A percentile compares a stretch with the other conserved stretches of the same genome.
Evolutionary conservation across 306 rosid genomes (phyloP).

Genomic region (Ormosia semicastrata): DNA sequence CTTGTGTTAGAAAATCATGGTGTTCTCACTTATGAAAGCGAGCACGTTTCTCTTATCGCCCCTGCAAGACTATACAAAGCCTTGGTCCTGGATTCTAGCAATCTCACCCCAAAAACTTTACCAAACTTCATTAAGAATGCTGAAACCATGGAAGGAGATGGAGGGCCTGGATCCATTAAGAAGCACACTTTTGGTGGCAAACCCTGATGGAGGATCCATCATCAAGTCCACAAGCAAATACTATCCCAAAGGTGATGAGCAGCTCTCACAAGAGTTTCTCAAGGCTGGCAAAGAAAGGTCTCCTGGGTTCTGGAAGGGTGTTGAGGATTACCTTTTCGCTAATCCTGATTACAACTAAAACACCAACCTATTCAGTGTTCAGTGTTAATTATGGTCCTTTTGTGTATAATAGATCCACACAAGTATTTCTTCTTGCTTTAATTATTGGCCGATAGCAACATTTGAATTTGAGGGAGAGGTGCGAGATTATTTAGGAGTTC

Average conservation of each 20-base stretch:
- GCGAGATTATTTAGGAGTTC: background rate
- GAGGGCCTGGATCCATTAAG: conserved; percentile 52
- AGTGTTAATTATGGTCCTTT: background rate
- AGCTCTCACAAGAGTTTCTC: conserved; percentile 28
- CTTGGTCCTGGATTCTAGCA: conserved; percentile 24
- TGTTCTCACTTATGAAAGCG: conserved; percentile 28
- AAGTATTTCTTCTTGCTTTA: too few relatives aligned
- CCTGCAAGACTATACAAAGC: conserved; percentile 45
- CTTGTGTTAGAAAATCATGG: conserved; percentile 22
- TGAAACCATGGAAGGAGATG: conserved; percentile 44
- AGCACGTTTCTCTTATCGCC: conserved; percentile 24
- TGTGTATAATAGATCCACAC: too few relatives aligned
- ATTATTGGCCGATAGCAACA: background rate
- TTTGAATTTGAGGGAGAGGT: background rate
- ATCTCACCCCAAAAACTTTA: conserved; percentile 32
- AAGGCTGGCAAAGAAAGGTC: conserved; percentile 47
- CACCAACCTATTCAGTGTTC: background rate
- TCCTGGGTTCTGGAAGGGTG: conserved; percentile 37
- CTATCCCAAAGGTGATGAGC: conserved; percentile 36
- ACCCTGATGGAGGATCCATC: conserved; percentile 40
- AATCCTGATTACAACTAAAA: conserved; percentile 47
- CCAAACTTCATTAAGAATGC: conserved; percentile 1
- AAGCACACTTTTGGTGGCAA: conserved; percentile 24
- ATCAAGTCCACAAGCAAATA: conserved; percentile 37
- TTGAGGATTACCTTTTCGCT: conserved; percentile 42